Evolutionary conservation across 441 rosid species (phyloP).

Genomic region (Omphalea diandra): DNA sequence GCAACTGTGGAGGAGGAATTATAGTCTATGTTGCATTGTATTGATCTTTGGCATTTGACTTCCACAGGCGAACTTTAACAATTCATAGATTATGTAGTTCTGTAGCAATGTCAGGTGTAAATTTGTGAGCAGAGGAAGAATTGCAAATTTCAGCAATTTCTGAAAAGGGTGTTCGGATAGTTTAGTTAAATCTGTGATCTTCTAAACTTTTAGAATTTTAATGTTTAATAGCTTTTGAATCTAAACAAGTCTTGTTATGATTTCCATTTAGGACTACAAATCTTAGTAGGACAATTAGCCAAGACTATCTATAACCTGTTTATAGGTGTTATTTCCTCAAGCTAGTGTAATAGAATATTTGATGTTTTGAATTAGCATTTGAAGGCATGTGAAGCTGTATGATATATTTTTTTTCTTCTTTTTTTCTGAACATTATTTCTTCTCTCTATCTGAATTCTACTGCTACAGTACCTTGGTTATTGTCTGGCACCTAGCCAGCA

Average conservation of each 20-base stretch:
- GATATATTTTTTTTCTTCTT: background rate
- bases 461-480: background rate
- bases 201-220: background rate
- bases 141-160: background rate
- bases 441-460: background rate
- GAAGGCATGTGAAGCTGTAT: background rate
- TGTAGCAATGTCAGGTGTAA: background rate
- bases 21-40: background rate
- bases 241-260: background rate
- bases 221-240: background rate
- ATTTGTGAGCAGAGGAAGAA: background rate
- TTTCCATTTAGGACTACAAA: background rate
- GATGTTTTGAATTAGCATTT: background rate
- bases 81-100: background rate
- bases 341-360: background rate
- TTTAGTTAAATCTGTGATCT: background rate
- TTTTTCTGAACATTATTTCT: background rate
- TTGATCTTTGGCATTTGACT: background rate
- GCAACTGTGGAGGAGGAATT: background rate
- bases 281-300: background rate
- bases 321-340: background rate
- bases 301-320: background rate
- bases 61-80: background rate
- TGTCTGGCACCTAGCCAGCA: background rate
- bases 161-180: background rate